Evolutionary conservation across 202 grass and related monocot species (phyloP).

Genomic region (Alloteropsis angusta): DNA sequence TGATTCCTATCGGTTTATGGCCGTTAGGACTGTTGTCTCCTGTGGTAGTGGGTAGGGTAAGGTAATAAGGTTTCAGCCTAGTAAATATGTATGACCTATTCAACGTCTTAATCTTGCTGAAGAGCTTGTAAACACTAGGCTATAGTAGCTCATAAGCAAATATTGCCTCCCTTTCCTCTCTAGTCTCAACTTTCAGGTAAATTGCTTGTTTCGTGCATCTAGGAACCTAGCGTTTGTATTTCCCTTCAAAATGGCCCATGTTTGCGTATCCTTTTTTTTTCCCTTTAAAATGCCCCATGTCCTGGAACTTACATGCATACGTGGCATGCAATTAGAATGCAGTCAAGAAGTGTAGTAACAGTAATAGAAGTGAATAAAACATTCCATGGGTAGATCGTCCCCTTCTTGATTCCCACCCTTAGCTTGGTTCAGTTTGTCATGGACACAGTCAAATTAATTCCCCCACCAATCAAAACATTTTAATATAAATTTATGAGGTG

Average conservation of each 20-base stretch:
- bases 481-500: constrained; percentile 8
- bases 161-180: background rate
- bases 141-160: background rate
- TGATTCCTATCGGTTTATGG: too few species aligned
- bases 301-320: background rate
- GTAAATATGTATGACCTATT: background rate
- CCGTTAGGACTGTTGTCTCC: too few species aligned
- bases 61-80: too few species aligned
- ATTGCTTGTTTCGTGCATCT: background rate
- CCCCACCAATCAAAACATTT: background rate
- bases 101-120: background rate
- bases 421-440: background rate
- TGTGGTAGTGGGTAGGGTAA: too few species aligned
- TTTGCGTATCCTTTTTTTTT: background rate
- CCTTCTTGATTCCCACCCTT: background rate
- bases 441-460: background rate
- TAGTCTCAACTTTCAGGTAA: background rate
- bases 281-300: background rate
- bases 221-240: background rate
- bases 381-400: background rate
- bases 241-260: background rate
- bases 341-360: background rate
- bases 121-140: background rate
- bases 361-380: background rate
- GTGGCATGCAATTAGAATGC: background rate